Base-by-base conservation (phyloP, 768 basidiomycete species). In the Inosperma sp. region DNA sequence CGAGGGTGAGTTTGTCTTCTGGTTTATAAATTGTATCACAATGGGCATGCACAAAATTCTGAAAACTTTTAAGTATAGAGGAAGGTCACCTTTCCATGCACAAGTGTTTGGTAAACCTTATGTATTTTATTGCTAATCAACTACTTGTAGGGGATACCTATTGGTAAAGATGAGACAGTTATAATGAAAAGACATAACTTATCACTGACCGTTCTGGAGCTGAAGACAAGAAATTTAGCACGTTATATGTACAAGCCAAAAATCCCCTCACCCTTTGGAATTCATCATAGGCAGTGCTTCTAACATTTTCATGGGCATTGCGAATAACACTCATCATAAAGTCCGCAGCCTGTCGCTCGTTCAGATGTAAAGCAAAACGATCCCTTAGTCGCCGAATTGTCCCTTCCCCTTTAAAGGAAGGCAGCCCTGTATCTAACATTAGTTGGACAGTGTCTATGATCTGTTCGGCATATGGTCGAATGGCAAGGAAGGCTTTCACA, bases 401-500 rank as follows among this genome's bases (percentile, higher is more conserved):
- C 0, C 74, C 74, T 63, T 98, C 94, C 39, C 95, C 96, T 65
- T 97, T 98, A 80, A 98, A 98, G 5, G 90, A 93, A 9, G 96
- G 96, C 22, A 99, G 72, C 10, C 86, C 91, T 7, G 96, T 93
- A 31, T 87, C 93, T 13, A 98, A 79, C 96, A 99, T 99, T 48
- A 98, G 78, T 53, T 84, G 85, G 2, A 89, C 88, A 5, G 93
- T 85, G 62, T 86, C 83, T 58, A 94, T 78, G 19, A 99, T 79
- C 59, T 95, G 90, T 39, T 93, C 88, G 4, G 92, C 86, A 65
- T 93, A 88, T 0, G 93, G 93, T n/a, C 96, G 84, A 52, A 96
- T 86, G 2, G 95, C 91, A 35, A 99, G 81, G 79, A 99, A 99
- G 1, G 91, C 94, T 68, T 97, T 96, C 58, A 98, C 83, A 3